Percentiles rank a stretch among this genome's conserved stretches.
These are phyloP conservation scores for Arxiozyma slooffiae DNA, from an alignment of 1,139 yeast genomes.

Conservation along the genomic window DNA sequence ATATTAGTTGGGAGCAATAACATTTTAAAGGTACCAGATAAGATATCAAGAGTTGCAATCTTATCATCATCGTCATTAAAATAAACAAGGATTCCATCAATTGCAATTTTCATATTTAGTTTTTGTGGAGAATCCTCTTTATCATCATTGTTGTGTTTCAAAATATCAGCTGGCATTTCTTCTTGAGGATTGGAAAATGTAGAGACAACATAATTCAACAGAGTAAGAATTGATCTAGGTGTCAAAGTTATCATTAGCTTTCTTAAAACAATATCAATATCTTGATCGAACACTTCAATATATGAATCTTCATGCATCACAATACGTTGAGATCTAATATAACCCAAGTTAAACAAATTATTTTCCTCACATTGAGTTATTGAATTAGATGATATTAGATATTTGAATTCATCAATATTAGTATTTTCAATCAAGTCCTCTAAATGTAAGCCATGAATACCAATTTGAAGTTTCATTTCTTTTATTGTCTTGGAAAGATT, in stretches of 20 bases:
- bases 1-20: conserved; percentile 66
- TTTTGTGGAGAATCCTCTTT: conserved; percentile 57
- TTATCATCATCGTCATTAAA: conserved; percentile 78
- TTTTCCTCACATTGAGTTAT: conserved; percentile 25
- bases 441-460: conserved; percentile 54
- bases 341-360: conserved; percentile 50
- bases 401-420: conserved; percentile 54
- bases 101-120: conserved; percentile 55
- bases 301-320: conserved; percentile 45
- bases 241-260: conserved; percentile 70
- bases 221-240: conserved; percentile 66
- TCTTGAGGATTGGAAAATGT: conserved; percentile 77
- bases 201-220: conserved; percentile 71
- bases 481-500: conserved; percentile 49
- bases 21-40: conserved; percentile 61
- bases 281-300: conserved; percentile 72
- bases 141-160: conserved; percentile 53
- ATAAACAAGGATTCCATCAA: conserved; percentile 66
- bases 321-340: conserved; percentile 49
- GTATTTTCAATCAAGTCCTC: conserved; percentile 67
- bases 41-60: conserved; percentile 67
- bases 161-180: conserved; percentile 55
- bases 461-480: conserved; percentile 58
- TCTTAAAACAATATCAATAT: conserved; percentile 63
- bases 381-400: conserved; percentile 59